phyloP scores from a whole-genome alignment of 805 yeast species.

The Candida pseudofarinosa region DNA sequence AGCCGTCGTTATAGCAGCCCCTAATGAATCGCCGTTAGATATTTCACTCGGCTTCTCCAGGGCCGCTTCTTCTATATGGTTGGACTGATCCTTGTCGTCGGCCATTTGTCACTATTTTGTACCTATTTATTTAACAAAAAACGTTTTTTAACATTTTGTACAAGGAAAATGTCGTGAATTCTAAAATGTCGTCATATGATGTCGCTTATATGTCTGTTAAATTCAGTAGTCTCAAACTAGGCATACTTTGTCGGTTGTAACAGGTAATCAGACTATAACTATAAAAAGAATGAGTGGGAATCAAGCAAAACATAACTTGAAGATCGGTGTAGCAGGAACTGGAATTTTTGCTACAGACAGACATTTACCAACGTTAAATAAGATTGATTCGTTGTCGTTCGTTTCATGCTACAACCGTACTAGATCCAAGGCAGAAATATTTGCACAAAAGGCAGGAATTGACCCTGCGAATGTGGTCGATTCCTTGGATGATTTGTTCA shows the following conservation, averaged over 20 bases:
- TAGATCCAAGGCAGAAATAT: conserved; percentile 72
- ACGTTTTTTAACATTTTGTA: background rate
- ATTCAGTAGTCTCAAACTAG: background rate
- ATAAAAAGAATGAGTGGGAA: background rate
- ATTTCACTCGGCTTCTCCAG: background rate
- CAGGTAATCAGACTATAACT: background rate
- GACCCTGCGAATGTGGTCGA: conserved; percentile 50
- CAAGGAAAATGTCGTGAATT: background rate
- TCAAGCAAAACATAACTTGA: conserved; percentile 21
- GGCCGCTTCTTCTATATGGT: background rate
- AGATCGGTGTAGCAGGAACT: conserved; percentile 71
- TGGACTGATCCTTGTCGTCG: background rate
- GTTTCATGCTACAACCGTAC: conserved; percentile 82
- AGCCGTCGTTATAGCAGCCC: too few species aligned
- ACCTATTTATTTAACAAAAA: background rate
- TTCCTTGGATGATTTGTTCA: conserved; percentile 58
- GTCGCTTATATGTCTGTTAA: too few species aligned
- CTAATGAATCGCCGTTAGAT: too few species aligned
- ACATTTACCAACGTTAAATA: conserved; percentile 72
- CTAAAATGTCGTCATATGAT: background rate
- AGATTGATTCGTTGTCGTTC: conserved; percentile 50
- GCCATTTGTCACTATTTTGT: background rate
- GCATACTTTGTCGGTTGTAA: background rate
- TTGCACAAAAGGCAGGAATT: conserved; percentile 62
- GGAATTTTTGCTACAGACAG: conserved; percentile 84